Base-by-base conservation (phyloP, 371 early-diverging fungal species). In the Lichtheimia corymbifera region DNA sequence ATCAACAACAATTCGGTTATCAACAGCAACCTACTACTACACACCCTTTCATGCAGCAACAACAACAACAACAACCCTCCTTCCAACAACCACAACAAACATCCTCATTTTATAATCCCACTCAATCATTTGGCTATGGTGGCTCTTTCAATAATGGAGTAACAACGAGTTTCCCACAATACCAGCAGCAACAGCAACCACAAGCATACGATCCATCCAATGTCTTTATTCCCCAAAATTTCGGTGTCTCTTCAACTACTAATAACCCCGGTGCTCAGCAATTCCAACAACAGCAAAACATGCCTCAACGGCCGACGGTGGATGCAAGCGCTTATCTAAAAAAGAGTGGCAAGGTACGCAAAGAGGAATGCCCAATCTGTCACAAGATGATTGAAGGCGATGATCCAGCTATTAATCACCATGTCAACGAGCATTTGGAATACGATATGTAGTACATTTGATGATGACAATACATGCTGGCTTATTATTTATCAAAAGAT, bases 331-430 rank as follows among this genome's bases (percentile, higher is more conserved):
- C 62, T 2, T 61, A 54, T 24, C 64, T 75, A 28, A 49, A 71
- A 22, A 70, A 68, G 11, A 74, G 72, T 41, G 66, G 65, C 4
- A 52, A 70, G 47, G 72, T 81, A 6, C 76, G 78, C 17, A 67
- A 68, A 41, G 69, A 75, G 3, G 72, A 68, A 24, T 81, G 81
- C 54, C 81, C 81, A 13, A 72, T 77, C 4, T 81, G 81, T 47
- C 66, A 71, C 53, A 72, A 75, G 45, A 74, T 64, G 41, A 63
- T 81, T 9, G 81, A 81, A 59, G 81, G 81, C 3, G 81, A 81
- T 50, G 78, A 76, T 51, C 69, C 73, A 44, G 81, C 78, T 2
- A 68, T 81, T 35, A 81, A 81, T 59, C 70, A 78, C 40, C 81
- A 81, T 53, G 81, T 77, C 15, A 81, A 81, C 47, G 73, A 81